Base-by-base conservation (phyloP, 208 protist genomes). In the Leishmania arabica region DNA sequence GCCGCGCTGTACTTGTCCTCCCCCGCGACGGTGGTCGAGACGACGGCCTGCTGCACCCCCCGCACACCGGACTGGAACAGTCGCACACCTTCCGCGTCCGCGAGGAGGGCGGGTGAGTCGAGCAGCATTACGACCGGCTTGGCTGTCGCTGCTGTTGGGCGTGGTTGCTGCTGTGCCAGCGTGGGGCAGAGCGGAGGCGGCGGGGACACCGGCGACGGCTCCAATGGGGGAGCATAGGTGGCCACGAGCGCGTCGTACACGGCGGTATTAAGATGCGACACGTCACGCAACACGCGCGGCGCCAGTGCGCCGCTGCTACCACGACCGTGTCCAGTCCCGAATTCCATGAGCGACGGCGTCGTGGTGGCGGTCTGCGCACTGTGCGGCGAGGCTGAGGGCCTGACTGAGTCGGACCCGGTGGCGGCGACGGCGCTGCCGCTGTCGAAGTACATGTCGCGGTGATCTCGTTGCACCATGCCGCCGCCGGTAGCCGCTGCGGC, bases 231-330 rank as follows among this genome's bases (percentile, higher is more conserved):
- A 11, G 76, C 76, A 72, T 85, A 78, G 40, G 51, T 53, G 51
- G 49, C 4, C n/a, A 71, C 70, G 21, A 85, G 71, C 0, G 82
- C 82, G 45, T 85, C 82, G 71, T 80, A 85, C 8, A 85, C 51
- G 51, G 82, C 82, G 21, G 82, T 78, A 64, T 85, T 85, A 11
- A 85, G 71, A n/a, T 68, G 82, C 4, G 82, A 54, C 69, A 85
- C 54, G 19, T 80, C 81, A 40, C 81, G 31, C 75, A 78, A n/a
- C 17, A 70, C 54, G 40, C 49, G 56, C 40, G 74, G 34, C 37
- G 53, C 54, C 17, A 8, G 24, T 47, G n/a, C 51, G 72, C 72
- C n/a, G 53, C 72, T 42, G 3, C 34, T 5, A 45, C 51, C 51
- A 73, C 24, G 42, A 21, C 69, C 13, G 11, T 54, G 34, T 19